phyloP scores from a whole-genome alignment of 176 grass and related monocot species.

The Bonia amplexicaulis region DNA sequence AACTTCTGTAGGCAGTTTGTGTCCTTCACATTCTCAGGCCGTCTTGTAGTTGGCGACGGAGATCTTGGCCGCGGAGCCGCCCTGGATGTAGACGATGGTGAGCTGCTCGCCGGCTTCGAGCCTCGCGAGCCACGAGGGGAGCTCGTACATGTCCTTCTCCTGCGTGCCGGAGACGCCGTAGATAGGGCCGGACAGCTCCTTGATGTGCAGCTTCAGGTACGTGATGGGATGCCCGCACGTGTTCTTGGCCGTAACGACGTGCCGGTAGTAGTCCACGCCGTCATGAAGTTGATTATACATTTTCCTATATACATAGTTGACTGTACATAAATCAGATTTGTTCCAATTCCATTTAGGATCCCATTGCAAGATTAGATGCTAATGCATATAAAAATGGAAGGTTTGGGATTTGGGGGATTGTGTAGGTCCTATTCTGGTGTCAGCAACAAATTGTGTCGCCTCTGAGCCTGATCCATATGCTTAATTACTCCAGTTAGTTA shows the following conservation, averaged over 20 bases:
- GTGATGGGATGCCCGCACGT: conserved; percentile 51
- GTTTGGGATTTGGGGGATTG: too few relatives aligned
- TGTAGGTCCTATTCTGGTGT: too few relatives aligned
- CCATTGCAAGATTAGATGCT: too few relatives aligned
- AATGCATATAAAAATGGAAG: too few relatives aligned
- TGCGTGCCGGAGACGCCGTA: conserved; percentile 47
- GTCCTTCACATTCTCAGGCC: background rate
- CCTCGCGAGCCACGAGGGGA: conserved; percentile 47
- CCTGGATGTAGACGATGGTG: conserved; percentile 75
- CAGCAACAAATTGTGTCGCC: too few relatives aligned
- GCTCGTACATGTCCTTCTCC: conserved; percentile 45
- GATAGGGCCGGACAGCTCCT: conserved; percentile 40
- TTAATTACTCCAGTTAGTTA: too few relatives aligned
- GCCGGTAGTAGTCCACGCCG: conserved; percentile 60
- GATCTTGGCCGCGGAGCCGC: conserved; percentile 52
- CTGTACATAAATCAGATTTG: too few relatives aligned
- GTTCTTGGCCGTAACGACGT: conserved; percentile 58
- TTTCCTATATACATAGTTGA: too few relatives aligned
- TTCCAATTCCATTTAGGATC: too few relatives aligned
- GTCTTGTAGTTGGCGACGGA: conserved; percentile 48
- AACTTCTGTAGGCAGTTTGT: background rate
- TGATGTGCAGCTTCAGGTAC: conserved; percentile 55
- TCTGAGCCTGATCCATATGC: too few relatives aligned
- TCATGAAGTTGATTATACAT: background rate
- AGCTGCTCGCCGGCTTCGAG: conserved; percentile 39